Conservation (phyloP, 2,329 filamentous ascomycete species). For the Diaporthe australafricana region DNA sequence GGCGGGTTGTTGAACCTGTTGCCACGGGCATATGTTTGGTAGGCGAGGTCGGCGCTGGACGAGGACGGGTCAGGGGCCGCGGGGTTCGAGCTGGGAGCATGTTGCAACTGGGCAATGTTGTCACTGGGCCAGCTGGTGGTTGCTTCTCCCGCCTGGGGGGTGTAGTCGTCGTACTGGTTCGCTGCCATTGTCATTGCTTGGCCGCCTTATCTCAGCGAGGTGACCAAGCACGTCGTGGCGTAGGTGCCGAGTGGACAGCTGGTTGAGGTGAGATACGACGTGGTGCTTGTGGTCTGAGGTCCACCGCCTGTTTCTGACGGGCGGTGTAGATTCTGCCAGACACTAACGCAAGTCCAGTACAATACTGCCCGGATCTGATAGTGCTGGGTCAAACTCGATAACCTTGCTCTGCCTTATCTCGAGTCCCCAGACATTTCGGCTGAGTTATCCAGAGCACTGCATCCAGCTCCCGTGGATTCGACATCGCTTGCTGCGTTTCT, state of each 20-base stretch:
- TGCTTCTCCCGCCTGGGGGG: not conserved
- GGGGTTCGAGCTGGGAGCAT: not conserved
- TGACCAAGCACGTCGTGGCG: not conserved
- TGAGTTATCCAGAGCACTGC: constrained; percentile 9
- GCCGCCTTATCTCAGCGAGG: not conserved
- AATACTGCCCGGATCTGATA: rapidly evolving
- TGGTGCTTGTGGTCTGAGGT: constrained; percentile 4
- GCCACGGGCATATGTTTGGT: constrained; percentile 10
- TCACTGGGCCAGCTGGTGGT: not conserved
- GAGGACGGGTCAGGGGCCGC: not conserved
- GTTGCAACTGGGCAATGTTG: not conserved
- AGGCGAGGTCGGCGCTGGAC: constrained; percentile 20
- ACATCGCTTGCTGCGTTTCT: no score
- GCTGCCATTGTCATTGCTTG: constrained; percentile 5
- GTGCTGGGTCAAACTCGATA: not conserved
- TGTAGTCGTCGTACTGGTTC: not conserved
- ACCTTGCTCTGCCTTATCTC: constrained; percentile 1
- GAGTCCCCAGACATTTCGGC: not conserved
- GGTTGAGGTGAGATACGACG: constrained; percentile 10
- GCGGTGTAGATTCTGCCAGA: not conserved
- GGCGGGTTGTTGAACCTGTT: constrained; percentile 32
- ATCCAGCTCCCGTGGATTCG: no score
- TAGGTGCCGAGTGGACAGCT: not conserved
- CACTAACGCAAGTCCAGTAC: rapidly evolving
- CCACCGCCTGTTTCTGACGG: not conserved